Percentiles rank a stretch among this genome's conserved stretches.
phyloP scores from a whole-genome alignment of 2,329 filamentous ascomycete genomes.

The Fusarium sp. region DNA sequence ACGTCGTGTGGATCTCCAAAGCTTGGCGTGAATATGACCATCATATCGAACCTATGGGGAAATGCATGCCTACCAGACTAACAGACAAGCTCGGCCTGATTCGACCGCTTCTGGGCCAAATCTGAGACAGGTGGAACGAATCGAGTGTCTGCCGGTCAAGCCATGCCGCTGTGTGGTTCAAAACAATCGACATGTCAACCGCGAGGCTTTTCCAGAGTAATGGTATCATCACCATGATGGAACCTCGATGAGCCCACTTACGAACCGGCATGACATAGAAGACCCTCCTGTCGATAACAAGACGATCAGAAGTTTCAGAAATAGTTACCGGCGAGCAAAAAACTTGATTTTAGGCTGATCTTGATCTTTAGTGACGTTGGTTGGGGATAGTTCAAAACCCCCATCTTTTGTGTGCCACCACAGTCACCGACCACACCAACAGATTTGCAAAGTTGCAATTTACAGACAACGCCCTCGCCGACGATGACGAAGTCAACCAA shows the following conservation, averaged over 20 bases:
- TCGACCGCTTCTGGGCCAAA: neutral
- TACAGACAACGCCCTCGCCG: neutral
- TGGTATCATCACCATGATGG: neutral
- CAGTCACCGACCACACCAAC: neutral
- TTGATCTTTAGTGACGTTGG: neutral
- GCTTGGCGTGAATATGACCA: neutral
- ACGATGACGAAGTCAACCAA: neutral
- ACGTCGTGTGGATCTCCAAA: neutral
- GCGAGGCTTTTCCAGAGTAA: neutral
- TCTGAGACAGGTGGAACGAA: neutral
- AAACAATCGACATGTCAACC: neutral
- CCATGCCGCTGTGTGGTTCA: neutral
- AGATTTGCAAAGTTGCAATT: neutral
- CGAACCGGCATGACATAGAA: neutral
- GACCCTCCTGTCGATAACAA: neutral
- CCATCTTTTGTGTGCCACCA: neutral
- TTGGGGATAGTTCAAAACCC: neutral
- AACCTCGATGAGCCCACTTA: neutral
- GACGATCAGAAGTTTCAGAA: conserved; percentile 3
- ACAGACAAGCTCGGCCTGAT: neutral
- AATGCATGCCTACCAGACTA: neutral
- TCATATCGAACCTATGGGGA: neutral
- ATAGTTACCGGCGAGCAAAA: neutral
- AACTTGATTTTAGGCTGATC: conserved; percentile 19
- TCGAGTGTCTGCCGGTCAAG: neutral